These are phyloP conservation scores for Amylocarpus encephaloides DNA, from an alignment of 2,329 filamentous ascomycete species.

Conservation along the genomic window DNA sequence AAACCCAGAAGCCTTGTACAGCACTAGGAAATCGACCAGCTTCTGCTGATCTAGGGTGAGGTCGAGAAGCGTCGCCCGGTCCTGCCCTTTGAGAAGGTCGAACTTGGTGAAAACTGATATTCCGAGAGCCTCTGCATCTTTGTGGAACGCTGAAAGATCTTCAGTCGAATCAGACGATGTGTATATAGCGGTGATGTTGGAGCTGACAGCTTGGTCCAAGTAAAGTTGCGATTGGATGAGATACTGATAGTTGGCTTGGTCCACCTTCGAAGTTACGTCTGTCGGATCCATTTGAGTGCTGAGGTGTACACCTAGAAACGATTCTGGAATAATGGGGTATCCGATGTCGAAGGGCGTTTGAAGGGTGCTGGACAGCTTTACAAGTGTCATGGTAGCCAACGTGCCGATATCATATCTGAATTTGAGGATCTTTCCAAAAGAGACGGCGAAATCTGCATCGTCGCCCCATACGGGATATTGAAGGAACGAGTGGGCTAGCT, in stretches of 20 bases:
- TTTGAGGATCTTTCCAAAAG: constrained; percentile 36
- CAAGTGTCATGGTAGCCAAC: constrained; percentile 29
- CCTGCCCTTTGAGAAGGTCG: constrained; percentile 34
- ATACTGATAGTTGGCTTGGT: constrained; percentile 14
- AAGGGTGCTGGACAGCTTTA: constrained; percentile 25
- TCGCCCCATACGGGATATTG: constrained; percentile 33
- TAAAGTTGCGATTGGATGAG: constrained; percentile 8
- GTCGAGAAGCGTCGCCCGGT: constrained; percentile 29
- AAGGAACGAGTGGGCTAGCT: constrained; percentile 31
- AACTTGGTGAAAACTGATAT: constrained; percentile 28
- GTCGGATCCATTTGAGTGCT: constrained; percentile 14
- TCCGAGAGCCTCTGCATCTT: constrained; percentile 1
- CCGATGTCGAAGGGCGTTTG: constrained; percentile 23
- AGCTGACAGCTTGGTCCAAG: constrained; percentile 7
- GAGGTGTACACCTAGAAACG: constrained; percentile 18
- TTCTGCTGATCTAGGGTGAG: constrained; percentile 41
- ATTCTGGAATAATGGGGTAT: constrained; percentile 14
- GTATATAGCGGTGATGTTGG: constrained; percentile 11
- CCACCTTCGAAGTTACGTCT: constrained; percentile 9
- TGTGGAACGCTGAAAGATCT: constrained; percentile 4
- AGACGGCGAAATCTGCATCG: constrained; percentile 27
- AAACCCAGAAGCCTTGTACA: constrained; percentile 37
- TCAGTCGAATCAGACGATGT: constrained; percentile 11
- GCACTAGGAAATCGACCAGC: constrained; percentile 43
- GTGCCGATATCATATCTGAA: constrained; percentile 7